Percentiles rank a stretch among this genome's conserved stretches.
Conservation (phyloP, 2,329 filamentous ascomycete species). For the Atkinsonella hypoxylon region DNA sequence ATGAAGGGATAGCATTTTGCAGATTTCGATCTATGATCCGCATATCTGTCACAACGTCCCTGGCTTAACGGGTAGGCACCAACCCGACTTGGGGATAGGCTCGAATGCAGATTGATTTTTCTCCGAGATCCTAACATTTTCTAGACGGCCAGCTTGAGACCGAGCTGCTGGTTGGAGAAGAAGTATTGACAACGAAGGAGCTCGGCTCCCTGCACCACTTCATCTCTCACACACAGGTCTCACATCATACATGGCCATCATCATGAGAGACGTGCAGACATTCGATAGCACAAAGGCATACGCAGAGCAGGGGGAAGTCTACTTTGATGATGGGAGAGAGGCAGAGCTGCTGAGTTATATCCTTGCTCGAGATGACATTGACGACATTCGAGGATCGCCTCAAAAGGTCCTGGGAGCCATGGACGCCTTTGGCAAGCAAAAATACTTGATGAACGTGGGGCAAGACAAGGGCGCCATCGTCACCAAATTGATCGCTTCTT, state of each 20-base stretch:
- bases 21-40: neutral
- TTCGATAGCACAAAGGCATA: conserved; percentile 30
- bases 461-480: conserved; percentile 63
- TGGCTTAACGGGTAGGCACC: neutral
- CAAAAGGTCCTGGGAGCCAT: conserved; percentile 53
- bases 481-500: conserved; percentile 51
- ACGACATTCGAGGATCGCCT: conserved; percentile 52
- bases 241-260: neutral
- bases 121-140: too few species aligned
- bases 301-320: conserved; percentile 28
- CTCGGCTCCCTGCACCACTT: neutral
- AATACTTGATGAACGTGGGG: conserved; percentile 69
- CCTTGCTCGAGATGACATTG: conserved; percentile 47
- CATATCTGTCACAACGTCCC: neutral
- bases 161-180: too few species aligned
- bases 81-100: neutral
- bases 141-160: too few species aligned
- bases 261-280: neutral
- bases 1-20: neutral
- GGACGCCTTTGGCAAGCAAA: conserved; percentile 43
- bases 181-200: too few species aligned
- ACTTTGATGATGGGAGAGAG: conserved; percentile 61
- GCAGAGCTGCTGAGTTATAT: conserved; percentile 61
- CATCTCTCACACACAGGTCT: neutral
- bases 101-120: neutral